Evolutionary conservation across 768 basidiomycete genomes (phyloP), one percentile per base, ranked within the genome.

Genomic region (Mycena rosella): DNA sequence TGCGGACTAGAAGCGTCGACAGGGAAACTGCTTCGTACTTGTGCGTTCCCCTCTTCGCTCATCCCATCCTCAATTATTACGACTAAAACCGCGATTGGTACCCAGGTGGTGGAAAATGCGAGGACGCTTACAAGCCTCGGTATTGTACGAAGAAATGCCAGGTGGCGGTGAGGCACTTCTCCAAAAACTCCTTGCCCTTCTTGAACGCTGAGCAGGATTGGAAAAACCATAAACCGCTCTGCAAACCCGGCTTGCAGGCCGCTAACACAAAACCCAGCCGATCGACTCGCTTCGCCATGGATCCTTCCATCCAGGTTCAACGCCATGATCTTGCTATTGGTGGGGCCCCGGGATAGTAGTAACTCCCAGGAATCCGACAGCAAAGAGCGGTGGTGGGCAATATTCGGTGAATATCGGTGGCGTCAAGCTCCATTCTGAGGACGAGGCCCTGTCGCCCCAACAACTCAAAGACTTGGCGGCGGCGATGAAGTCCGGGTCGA

Each of bases 101-200:
- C 38, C 17, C 48, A 62, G 60, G 60, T 62, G 60, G 38, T 15
- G 60, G 60, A 24, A 62, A 62, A 62, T 62, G 60, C 40, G 60
- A 62, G 32, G 51, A 53, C 36, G 38, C 60, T 2, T 62, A 62
- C 29, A 62, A 62, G 20, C 60, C 60, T 34, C 51, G 51, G 9
- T 62, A 62, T 32, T 62, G 60, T 44, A 62, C 60, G 40, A 62
- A 62, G 29, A 49, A 62, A 53, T 62, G 60, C 38, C 60, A 62
- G 51, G 29, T 30, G 29, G 60, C 60, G 26, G 60, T 62, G 32
- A 62, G 34, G 11, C 24, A 2, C 32, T 24, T 32, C 29, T n/a
- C 18, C 4, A 5, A 29, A 44, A 14, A 32, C 40, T 62, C 40
- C 26, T 30, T 29, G 8, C 5, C 48, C 18, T 49, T 29, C 22